Percentiles rank a stretch among this genome's conserved stretches.
Conservation (phyloP, 306 rosid species). For the Lathyrus aphaca region DNA sequence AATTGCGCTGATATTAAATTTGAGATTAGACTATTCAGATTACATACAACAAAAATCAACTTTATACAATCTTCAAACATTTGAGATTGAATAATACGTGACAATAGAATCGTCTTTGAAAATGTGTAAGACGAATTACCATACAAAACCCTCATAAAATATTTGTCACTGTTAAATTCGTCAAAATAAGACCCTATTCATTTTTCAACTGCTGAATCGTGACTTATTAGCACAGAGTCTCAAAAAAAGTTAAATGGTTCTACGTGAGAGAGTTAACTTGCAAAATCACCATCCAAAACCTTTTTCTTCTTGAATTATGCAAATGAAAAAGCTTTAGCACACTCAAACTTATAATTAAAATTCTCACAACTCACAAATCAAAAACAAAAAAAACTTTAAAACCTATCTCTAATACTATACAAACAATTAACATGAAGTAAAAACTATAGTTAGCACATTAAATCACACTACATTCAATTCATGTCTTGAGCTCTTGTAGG, state of each 20-base stretch:
- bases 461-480: conserved; percentile 12
- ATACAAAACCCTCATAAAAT: no score
- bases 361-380: conserved; percentile 51
- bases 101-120: no score
- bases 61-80: background rate
- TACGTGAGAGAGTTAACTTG: background rate
- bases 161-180: no score
- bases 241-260: no score
- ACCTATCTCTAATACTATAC: conserved; percentile 55
- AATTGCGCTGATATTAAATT: background rate
- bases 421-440: conserved; percentile 41
- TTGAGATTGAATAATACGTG: background rate
- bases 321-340: conserved; percentile 33
- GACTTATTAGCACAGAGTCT: no score
- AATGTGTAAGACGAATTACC: no score
- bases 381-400: conserved; percentile 10
- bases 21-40: background rate
- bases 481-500: conserved; percentile 33
- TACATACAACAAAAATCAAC: background rate
- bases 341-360: conserved; percentile 49
- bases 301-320: conserved; percentile 33
- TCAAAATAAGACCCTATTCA: no score
- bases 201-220: no score
- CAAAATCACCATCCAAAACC: conserved; percentile 36
- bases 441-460: conserved; percentile 58